These are phyloP conservation scores for Vitis hybrid DNA, from an alignment of 177 flowering plant species.

Conservation along the genomic window DNA sequence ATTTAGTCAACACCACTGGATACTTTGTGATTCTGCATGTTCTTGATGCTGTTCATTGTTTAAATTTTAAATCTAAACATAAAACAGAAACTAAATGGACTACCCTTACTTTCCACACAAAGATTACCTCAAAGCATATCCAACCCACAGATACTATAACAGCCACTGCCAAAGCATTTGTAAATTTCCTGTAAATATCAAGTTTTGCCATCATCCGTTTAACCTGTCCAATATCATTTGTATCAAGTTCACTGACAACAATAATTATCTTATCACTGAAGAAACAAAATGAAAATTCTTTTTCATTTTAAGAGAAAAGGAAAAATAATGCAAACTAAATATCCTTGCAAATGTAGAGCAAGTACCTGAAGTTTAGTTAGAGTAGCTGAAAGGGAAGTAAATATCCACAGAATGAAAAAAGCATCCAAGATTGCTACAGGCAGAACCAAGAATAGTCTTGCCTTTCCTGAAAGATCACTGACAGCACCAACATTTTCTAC, in stretches of 20 bases:
- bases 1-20: too few species aligned
- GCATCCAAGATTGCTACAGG: conserved; percentile 80
- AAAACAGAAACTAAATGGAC: too few species aligned
- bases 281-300: too few species aligned
- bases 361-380: conserved; percentile 76
- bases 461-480: conserved; percentile 87
- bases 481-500: conserved; percentile 87
- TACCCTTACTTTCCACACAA: too few species aligned
- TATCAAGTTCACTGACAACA: too few species aligned
- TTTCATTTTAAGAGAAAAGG: background rate
- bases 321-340: background rate
- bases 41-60: too few species aligned
- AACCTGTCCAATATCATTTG: conserved; percentile 40
- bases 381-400: conserved; percentile 76
- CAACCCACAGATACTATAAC: conserved; percentile 85
- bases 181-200: conserved; percentile 88
- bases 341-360: background rate
- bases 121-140: conserved; percentile 84
- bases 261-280: too few species aligned
- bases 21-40: too few species aligned
- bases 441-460: conserved; percentile 66
- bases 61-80: too few species aligned
- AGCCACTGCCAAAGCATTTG: conserved; percentile 86
- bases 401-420: conserved; percentile 80
- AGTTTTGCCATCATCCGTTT: conserved; percentile 77